phyloP scores from a whole-genome alignment of 1,284 basidiomycete genomes.

The Phylloboletellus chloephorus region DNA sequence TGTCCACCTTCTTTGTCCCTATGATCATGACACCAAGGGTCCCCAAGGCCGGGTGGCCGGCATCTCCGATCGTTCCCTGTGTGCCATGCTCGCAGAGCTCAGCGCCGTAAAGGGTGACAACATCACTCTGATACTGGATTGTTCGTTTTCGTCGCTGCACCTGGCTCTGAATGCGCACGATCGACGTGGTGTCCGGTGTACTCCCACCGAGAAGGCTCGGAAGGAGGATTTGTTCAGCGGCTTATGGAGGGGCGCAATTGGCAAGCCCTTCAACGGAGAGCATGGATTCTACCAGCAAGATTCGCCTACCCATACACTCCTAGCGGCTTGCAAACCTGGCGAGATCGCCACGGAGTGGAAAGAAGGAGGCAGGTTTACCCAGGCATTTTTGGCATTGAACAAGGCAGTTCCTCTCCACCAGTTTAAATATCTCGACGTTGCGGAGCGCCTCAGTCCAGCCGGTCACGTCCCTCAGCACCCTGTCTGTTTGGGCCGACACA shows the following conservation, averaged over 20 bases:
- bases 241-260: slow-evolving; percentile 47
- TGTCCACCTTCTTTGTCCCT: slow-evolving; percentile 57
- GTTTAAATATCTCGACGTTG: slow-evolving; percentile 45
- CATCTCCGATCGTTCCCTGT: slow-evolving; percentile 60
- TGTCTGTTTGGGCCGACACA: slow-evolving; percentile 45
- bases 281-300: slow-evolving; percentile 46
- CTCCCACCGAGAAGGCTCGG: slow-evolving; percentile 45
- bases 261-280: slow-evolving; percentile 32
- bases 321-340: slow-evolving; percentile 50
- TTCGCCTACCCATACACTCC: slow-evolving; percentile 43
- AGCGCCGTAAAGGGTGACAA: slow-evolving; percentile 56
- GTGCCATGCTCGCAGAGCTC: slow-evolving; percentile 52
- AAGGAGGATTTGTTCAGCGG: slow-evolving; percentile 48
- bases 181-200: slow-evolving; percentile 48
- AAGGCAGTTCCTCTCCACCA: slow-evolving; percentile 45
- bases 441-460: slow-evolving; percentile 37
- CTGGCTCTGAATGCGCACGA: slow-evolving; percentile 36
- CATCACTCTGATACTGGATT: slow-evolving; percentile 60
- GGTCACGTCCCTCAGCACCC: slow-evolving; percentile 40
- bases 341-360: slow-evolving; percentile 54
- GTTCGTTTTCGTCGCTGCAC: slow-evolving; percentile 50
- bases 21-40: slow-evolving; percentile 52
- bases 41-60: slow-evolving; percentile 48
- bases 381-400: slow-evolving; percentile 44
- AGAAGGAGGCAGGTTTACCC: slow-evolving; percentile 56